A percentile compares a stretch with the other conserved stretches of the same genome.
Evolutionary conservation across 257 asterid species (phyloP).

Genomic region (Haberlea rhodopensis): DNA sequence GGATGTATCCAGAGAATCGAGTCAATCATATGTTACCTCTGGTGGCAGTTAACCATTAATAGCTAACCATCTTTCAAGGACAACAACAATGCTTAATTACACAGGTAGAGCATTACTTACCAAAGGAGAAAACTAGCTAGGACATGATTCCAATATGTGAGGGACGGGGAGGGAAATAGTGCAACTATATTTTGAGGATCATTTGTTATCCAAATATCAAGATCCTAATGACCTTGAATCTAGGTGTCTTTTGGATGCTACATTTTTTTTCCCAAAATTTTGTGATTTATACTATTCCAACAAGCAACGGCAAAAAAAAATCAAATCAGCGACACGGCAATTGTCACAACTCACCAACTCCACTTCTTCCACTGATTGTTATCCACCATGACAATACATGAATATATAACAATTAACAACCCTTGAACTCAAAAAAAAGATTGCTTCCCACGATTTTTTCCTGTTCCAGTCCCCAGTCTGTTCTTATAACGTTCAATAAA

Average conservation of each 20-base stretch:
- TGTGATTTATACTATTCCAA: not conserved
- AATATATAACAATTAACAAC: constrained; percentile 19
- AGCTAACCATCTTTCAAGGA: no score
- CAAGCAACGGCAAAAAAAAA: not conserved
- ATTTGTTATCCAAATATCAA: no score
- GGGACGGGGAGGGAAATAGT: no score
- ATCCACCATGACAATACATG: constrained; percentile 22
- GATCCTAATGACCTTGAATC: not conserved
- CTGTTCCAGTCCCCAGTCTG: constrained; percentile 26
- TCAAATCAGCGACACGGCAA: not conserved
- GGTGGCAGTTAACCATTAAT: no score
- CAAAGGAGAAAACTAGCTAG: no score
- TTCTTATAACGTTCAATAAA: constrained; percentile 29
- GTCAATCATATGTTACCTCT: no score
- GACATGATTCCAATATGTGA: no score
- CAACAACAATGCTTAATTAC: no score
- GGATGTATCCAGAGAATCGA: no score
- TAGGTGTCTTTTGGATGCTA: not conserved
- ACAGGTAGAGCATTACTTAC: no score
- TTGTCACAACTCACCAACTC: not conserved
- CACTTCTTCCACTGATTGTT: not conserved
- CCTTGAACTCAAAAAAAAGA: constrained; percentile 3
- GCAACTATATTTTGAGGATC: no score
- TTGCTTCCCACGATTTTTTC: constrained; percentile 5
- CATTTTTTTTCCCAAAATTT: not conserved